phyloP scores from a whole-genome alignment of 78 protist species.

The Thecamonas trahens region DNA sequence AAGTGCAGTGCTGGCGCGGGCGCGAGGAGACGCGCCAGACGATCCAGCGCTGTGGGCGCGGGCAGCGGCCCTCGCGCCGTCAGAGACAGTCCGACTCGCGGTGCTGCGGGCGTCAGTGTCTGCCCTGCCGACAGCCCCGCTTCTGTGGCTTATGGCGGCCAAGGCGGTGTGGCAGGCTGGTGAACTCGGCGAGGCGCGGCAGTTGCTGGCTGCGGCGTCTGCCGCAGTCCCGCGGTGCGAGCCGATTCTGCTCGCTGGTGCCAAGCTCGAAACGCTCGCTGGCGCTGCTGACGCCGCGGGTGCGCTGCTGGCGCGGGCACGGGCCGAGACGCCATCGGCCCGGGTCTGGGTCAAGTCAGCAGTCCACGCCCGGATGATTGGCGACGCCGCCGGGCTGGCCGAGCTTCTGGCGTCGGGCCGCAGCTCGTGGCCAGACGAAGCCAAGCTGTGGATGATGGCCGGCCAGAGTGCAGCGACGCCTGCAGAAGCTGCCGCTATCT shows the following conservation, averaged over 20 bases:
- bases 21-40: conserved; percentile 50
- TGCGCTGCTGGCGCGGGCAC: conserved; percentile 38
- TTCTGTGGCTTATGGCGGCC: conserved; percentile 88
- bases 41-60: no score
- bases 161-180: conserved; percentile 75
- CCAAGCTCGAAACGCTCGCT: conserved; percentile 73
- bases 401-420: conserved; percentile 34
- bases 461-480: conserved; percentile 46
- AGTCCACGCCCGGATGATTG: conserved; percentile 54
- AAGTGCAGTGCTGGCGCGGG: conserved; percentile 19
- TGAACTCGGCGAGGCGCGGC: conserved; percentile 51
- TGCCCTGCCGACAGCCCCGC: conserved; percentile 71
- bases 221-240: conserved; percentile 60
- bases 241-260: conserved; percentile 87
- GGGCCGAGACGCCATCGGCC: conserved; percentile 56
- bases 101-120: conserved; percentile 59
- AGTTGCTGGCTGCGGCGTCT: conserved; percentile 67
- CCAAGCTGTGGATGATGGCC: conserved; percentile 76
- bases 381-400: conserved; percentile 5
- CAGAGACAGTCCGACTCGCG: no score
- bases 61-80: no score
- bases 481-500: no score
- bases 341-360: conserved; percentile 84
- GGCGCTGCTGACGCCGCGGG: conserved; percentile 50
- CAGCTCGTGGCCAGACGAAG: conserved; percentile 33